phyloP scores from a whole-genome alignment of 805 yeast genomes.

The Monosporozyma aquatica region DNA sequence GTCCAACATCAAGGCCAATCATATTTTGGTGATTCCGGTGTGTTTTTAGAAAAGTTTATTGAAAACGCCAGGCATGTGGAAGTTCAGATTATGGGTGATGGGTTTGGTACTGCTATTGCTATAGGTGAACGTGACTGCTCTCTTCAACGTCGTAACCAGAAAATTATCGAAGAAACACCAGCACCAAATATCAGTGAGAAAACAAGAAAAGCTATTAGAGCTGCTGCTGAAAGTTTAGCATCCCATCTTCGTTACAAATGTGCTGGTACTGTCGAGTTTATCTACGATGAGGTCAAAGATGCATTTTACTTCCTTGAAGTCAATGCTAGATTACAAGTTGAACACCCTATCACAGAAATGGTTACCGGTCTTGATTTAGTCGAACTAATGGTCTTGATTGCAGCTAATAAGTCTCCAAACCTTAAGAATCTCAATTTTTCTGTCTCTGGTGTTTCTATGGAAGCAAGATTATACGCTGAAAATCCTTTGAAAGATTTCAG shows the following conservation, averaged over 20 bases:
- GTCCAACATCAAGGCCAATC: slow-evolving; percentile 91
- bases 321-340: slow-evolving; percentile 93
- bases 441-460: slow-evolving; percentile 86
- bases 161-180: slow-evolving; percentile 94
- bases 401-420: slow-evolving; percentile 83
- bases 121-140: slow-evolving; percentile 97
- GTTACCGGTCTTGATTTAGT: slow-evolving; percentile 92
- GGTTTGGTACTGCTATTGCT: slow-evolving; percentile 85
- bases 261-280: slow-evolving; percentile 96
- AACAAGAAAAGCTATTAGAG: slow-evolving; percentile 66
- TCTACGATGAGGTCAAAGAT: slow-evolving; percentile 77
- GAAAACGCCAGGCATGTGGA: slow-evolving; percentile 95
- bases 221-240: slow-evolving; percentile 78
- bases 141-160: slow-evolving; percentile 93
- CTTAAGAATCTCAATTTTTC: slow-evolving; percentile 46
- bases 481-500: slow-evolving; percentile 90
- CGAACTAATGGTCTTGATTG: slow-evolving; percentile 92
- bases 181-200: slow-evolving; percentile 85
- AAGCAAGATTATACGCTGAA: slow-evolving; percentile 93
- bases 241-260: slow-evolving; percentile 81
- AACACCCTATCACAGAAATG: slow-evolving; percentile 94
- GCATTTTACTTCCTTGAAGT: slow-evolving; percentile 93
- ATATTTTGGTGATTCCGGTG: slow-evolving; percentile 93
- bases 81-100: slow-evolving; percentile 94
- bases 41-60: slow-evolving; percentile 87